Percentiles rank a stretch among this genome's conserved stretches.
phyloP scores from a whole-genome alignment of 192 early-diverging fungal species.

The Spizellomyces punctatus region DNA sequence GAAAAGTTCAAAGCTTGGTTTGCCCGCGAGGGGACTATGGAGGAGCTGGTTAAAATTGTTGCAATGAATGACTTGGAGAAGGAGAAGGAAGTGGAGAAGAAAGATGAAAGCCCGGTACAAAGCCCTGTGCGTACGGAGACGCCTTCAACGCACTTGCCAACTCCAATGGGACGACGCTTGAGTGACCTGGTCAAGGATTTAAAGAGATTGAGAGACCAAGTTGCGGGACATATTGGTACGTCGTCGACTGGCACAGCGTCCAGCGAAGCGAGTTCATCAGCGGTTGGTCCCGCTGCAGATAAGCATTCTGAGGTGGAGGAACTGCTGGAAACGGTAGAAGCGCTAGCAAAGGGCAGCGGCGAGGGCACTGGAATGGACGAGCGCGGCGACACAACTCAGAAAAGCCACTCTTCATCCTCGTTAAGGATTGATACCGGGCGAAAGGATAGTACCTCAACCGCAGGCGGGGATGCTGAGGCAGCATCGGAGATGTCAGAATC shows the following conservation, averaged over 20 bases:
- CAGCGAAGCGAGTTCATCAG: not conserved
- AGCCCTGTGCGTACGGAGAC: not conserved
- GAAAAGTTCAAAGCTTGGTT: slow-evolving; percentile 59
- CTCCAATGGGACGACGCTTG: not conserved
- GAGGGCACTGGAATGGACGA: not conserved
- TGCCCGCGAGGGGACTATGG: slow-evolving; percentile 72
- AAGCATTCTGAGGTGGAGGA: slow-evolving; percentile 3
- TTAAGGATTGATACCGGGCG: not conserved
- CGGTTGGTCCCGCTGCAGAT: not conserved
- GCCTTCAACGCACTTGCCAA: not conserved
- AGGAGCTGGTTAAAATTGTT: slow-evolving; percentile 16
- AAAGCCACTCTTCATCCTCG: too few relatives aligned
- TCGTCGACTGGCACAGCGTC: not conserved
- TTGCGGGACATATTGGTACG: slow-evolving; percentile 15
- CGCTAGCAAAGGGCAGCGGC: not conserved
- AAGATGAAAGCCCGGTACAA: not conserved
- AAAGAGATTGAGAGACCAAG: slow-evolving; percentile 29
- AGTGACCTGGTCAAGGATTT: slow-evolving; percentile 36
- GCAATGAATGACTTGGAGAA: slow-evolving; percentile 6
- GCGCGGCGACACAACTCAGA: too few relatives aligned
- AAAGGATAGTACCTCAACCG: not conserved
- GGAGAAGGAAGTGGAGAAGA: not conserved
- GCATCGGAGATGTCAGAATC: not conserved
- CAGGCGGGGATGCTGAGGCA: not conserved
- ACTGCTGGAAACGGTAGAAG: slow-evolving; percentile 15